These are phyloP conservation scores for Canariomyces notabilis DNA, from an alignment of 2,329 filamentous ascomycete genomes.

Conservation along the genomic window DNA sequence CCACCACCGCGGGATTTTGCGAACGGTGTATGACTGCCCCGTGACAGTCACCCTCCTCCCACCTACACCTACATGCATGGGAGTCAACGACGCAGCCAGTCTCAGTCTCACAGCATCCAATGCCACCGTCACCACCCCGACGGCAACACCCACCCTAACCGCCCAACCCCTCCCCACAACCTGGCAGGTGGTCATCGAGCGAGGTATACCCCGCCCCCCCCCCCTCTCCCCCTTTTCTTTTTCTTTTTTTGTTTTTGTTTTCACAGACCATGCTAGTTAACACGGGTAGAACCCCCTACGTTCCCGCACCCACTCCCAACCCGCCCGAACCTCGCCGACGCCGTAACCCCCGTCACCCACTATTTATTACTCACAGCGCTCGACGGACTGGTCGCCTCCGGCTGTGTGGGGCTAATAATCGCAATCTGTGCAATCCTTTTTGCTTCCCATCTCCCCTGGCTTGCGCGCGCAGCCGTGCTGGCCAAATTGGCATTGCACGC, in stretches of 20 bases:
- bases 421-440: slow-evolving; percentile 20
- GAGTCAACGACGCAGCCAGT: background rate
- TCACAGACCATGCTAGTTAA: too few species aligned
- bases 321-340: slow-evolving; percentile 17
- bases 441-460: slow-evolving; percentile 1
- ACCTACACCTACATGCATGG: too few species aligned
- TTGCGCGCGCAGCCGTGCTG: slow-evolving; percentile 15
- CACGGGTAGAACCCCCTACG: slow-evolving; percentile 9
- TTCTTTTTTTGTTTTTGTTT: background rate
- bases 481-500: slow-evolving; percentile 19
- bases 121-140: too few species aligned
- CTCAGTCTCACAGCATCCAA: background rate
- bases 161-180: slow-evolving; percentile 16
- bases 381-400: slow-evolving; percentile 20
- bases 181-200: slow-evolving; percentile 22
- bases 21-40: slow-evolving; percentile 21
- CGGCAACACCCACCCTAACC: slow-evolving; percentile 5
- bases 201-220: slow-evolving; percentile 3
- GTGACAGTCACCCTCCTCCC: slow-evolving; percentile 13
- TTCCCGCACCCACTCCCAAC: slow-evolving; percentile 11
- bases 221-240: background rate
- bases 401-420: slow-evolving; percentile 20
- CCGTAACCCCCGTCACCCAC: slow-evolving; percentile 15
- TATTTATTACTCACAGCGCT: slow-evolving; percentile 20
- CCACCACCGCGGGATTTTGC: slow-evolving; percentile 8